Evolutionary conservation across 2,329 filamentous ascomycete genomes (phyloP).

Genomic region (Cercospora zeae-maydis): DNA sequence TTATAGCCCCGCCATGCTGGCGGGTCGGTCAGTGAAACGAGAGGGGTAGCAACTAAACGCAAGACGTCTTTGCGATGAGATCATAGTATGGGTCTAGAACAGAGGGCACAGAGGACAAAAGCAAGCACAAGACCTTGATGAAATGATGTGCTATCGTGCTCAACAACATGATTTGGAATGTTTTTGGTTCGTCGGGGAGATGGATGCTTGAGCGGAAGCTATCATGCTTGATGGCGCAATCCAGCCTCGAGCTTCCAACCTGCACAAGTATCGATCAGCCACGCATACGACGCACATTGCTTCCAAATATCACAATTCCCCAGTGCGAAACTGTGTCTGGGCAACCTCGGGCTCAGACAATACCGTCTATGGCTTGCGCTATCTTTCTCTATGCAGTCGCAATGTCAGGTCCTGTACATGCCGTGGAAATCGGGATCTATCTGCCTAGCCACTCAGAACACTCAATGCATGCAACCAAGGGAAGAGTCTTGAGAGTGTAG

Average conservation of each 20-base stretch:
- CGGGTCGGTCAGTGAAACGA: background rate
- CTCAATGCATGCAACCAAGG: too few species aligned
- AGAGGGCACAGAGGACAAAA: background rate
- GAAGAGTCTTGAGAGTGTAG: too few species aligned
- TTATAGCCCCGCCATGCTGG: background rate
- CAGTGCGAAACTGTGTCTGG: background rate
- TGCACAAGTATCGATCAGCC: background rate
- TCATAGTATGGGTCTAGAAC: slow-evolving; percentile 2
- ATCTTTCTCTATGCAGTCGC: too few species aligned
- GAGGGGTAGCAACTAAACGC: background rate
- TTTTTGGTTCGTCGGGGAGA: background rate
- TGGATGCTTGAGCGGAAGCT: slow-evolving; percentile 1
- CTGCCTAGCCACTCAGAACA: too few species aligned
- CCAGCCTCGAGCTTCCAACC: background rate
- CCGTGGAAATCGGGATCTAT: too few species aligned
- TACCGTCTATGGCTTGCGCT: too few species aligned
- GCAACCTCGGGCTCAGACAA: too few species aligned
- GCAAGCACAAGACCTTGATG: background rate
- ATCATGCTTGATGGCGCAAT: background rate
- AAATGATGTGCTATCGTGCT: background rate
- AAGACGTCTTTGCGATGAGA: background rate
- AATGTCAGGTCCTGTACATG: too few species aligned
- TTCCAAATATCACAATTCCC: background rate
- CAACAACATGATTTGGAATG: background rate
- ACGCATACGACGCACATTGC: background rate